Base-by-base conservation (phyloP, 1,139 yeast genomes). In the Hyphopichia buzzinii region DNA sequence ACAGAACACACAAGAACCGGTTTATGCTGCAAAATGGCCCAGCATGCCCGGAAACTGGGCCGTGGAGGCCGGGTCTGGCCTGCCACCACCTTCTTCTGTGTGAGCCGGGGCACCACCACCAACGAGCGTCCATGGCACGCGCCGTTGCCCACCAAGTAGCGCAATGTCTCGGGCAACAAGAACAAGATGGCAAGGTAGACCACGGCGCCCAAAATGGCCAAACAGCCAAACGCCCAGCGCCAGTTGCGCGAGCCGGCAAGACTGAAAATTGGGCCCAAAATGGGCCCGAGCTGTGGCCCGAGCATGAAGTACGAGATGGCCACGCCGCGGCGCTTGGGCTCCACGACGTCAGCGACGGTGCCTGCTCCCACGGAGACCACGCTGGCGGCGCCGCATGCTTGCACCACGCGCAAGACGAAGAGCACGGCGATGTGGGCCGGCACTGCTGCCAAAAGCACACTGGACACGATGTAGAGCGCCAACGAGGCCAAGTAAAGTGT, bases 221-320 rank as follows among this genome's bases (percentile, higher is more conserved):
- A 56, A 36, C 76, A 65, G 1, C 79, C 81, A 62, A 79, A 79
- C 8, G 72, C 56, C 81, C 81, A 76, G 50, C 81, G 65, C 81
- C 81, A 77, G 4, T 62, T 32, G 3, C 59, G 58, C 29, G 57
- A 46, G 0, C 65, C 58, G 2, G 70, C 57, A 49, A 59, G 47
- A 17, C 78, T 67, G 15, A 77, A 48, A 8, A 77, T 55, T 0
- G 82, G 83, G 0, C 82, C 84, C 11, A 77, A 33, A 3, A 77
- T 62, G 1, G 84, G 83, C 0, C 83, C 84, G 40, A 76, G 46
- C 43, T 77, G 81, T 0, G 83, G 83, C 0, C 84, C 84, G 49
- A 77, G 47, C 80, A 78, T 76, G 39, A 75, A 77, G 39, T 70
- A 65, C 0, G 80, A 72, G 17, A 77, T 72, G 1, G 72, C 72